Conservation (phyloP, 2,329 filamentous ascomycete species). For the Penicillium thymicola region DNA sequence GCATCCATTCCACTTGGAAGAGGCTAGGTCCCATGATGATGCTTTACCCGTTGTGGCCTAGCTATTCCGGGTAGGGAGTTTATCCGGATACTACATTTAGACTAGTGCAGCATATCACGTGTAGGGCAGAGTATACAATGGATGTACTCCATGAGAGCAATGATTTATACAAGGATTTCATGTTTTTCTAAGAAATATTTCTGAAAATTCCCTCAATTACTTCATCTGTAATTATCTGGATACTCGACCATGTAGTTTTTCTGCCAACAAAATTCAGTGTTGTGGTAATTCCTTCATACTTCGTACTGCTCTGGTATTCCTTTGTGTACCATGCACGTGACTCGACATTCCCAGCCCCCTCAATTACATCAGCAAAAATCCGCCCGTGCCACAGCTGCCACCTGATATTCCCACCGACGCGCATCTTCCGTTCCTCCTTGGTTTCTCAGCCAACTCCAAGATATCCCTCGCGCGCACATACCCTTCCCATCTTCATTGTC, state of each 20-base stretch:
- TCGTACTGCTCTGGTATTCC: neutral
- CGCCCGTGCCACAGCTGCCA: constrained; percentile 5
- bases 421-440: constrained; percentile 19
- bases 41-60: constrained; percentile 25
- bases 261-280: neutral
- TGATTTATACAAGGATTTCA: neutral
- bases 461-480: constrained; percentile 16
- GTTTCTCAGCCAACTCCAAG: constrained; percentile 23
- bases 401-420: constrained; percentile 25
- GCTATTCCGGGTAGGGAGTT: constrained; percentile 12
- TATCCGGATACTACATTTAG: constrained; percentile 17
- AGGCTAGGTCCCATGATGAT: constrained; percentile 27
- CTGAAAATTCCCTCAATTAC: too few relatives aligned
- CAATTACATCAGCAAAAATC: constrained; percentile 21
- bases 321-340: constrained; percentile 26
- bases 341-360: constrained; percentile 26
- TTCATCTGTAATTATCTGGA: too few relatives aligned
- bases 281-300: neutral
- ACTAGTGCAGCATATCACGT: constrained; percentile 23
- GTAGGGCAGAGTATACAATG: constrained; percentile 1
- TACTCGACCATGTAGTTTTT: too few relatives aligned
- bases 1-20: constrained; percentile 11
- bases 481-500: constrained; percentile 6
- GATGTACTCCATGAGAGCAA: neutral
- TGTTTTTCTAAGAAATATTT: rapidly evolving